phyloP scores from a whole-genome alignment of 106 monocot genomes.

The Dendrobium catenatum region DNA sequence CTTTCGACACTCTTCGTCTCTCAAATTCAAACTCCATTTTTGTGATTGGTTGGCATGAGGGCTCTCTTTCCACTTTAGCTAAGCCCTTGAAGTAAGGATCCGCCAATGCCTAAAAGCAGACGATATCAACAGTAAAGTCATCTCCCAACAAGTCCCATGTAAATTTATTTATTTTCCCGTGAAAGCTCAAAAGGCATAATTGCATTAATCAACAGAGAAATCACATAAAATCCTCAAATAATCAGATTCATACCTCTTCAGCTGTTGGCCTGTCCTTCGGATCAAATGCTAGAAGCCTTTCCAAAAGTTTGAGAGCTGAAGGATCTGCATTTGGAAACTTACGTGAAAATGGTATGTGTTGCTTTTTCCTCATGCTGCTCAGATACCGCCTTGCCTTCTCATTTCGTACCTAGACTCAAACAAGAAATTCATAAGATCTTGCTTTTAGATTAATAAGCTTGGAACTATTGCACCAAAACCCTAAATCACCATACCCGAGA shows the following conservation, averaged over 20 bases:
- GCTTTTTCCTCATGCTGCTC: constrained; percentile 77
- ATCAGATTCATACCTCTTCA: constrained; percentile 45
- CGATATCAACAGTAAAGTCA: not conserved
- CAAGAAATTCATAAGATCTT: not conserved
- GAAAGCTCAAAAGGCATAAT: not conserved
- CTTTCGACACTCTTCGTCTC: constrained; percentile 67
- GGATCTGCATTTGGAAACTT: constrained; percentile 91
- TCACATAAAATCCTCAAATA: not conserved
- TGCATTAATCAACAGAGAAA: not conserved
- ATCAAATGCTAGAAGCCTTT: constrained; percentile 87
- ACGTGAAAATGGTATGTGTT: constrained; percentile 56
- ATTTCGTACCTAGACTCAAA: constrained; percentile 58
- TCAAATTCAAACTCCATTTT: constrained; percentile 99
- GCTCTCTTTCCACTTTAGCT: constrained; percentile 79
- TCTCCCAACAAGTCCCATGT: not conserved
- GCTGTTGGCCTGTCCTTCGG: constrained; percentile 84
- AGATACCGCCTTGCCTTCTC: constrained; percentile 86
- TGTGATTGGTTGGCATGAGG: constrained; percentile 76
- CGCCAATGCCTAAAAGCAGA: constrained; percentile 50
- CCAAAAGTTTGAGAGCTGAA: constrained; percentile 62
- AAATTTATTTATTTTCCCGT: not conserved
- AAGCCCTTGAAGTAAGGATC: constrained; percentile 89
- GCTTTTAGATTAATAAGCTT: not conserved
- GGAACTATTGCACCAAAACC: not conserved
- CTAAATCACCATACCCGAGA: constrained; percentile 42